Evolutionary conservation across 2,329 filamentous ascomycete species (phyloP), one percentile per base, ranked within the genome.

Genomic region (Elsinoe batatas): DNA sequence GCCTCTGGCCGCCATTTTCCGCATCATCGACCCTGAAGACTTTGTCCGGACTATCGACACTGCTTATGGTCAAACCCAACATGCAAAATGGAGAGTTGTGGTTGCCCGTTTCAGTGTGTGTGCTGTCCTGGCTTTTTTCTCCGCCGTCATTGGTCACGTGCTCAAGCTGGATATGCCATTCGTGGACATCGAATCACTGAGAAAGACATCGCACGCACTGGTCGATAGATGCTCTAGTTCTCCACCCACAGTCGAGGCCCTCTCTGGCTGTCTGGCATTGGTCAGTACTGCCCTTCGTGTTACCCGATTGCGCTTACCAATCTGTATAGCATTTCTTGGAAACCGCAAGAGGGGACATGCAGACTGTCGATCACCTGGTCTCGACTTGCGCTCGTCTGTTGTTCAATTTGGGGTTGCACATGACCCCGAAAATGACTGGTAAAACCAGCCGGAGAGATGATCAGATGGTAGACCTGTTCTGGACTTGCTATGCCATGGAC

Each of bases 401-500:
- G 4, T 56, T 42, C 32, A 35, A 47, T 18, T 32, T 56, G 13
- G 40, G 40, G 6, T 22, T 36, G 3, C 26, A 56, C 18, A 47
- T 56, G 47, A 33, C 32, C 5, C 57, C 59, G 18, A 59, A 56
- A 26, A 55, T 43, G 7, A 68, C 74, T 30, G 59, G 56, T 3
- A 50, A 36, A 13, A 56, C 57, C 17, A 58, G 59, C 11, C 54
- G 32, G 12, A 37, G 56, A 6, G 63, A 65, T 12, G 51, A 61
- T 3, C 68, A 71, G 32, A 55, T 68, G 3, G 68, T 70, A 5
- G 68, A 68, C 50, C 38, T 81, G 0, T 82, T 82, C 61, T 82
- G 79, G 78, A 60, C 81, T 5, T 75, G 74, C 58, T 81, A 79
- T 56, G 69, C 69, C 1, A 64, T 79, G 8, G 79, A 82, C 60